Base-by-base conservation (phyloP, 83 land plant genomes). In the Diphasiastrum complanatum region DNA sequence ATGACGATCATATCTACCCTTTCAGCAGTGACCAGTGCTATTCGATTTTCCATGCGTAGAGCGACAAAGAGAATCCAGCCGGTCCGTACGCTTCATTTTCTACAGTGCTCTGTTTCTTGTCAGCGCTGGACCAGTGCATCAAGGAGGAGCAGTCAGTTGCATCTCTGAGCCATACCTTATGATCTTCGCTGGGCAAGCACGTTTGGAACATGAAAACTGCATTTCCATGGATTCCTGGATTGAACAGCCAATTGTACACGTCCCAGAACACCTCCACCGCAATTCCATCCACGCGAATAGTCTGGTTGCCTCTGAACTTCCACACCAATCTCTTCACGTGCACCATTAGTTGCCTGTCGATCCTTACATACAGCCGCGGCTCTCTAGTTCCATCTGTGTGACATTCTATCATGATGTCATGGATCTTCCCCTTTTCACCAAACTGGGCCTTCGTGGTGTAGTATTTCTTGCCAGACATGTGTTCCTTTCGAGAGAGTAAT, bases 291-390 rank as follows among this genome's bases (percentile, higher is more conserved):
- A 79, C 61, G 14, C 37, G 54, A 2, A 79, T 70, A 30, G 55
- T 69, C 71, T 74, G 74, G 45, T 74, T 74, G 6, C 82, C 82
- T 32, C 82, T 65, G 52, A 79, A 79, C 47, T 79, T 79, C 82
- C 82, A 79, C 22, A 76, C 65, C n/a, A 79, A 46, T 35, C 61
- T 45, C 67, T 79, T 79, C 48, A 79, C 70, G 5, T 70, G 74
- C 41, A 79, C 55, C 37, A 64, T 43, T 2, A 43, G 43, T 36
- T 64, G 46, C 23, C 69, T 68, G 55, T 79, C 78, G 25, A 79
- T 71, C 51, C 63, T 51, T 47, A 79, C 65, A 8, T 58, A 61
- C 30, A 79, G 50, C 36, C 65, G 8, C 31, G 70, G 60, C 50
- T 67, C 70, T 30, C 43, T 25, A 8, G 58, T 25, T 4, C 49